A percentile compares a stretch with the other conserved stretches of the same genome.
phyloP scores from a whole-genome alignment of 495 filamentous ascomycete genomes.

The Aspergillus affinis region DNA sequence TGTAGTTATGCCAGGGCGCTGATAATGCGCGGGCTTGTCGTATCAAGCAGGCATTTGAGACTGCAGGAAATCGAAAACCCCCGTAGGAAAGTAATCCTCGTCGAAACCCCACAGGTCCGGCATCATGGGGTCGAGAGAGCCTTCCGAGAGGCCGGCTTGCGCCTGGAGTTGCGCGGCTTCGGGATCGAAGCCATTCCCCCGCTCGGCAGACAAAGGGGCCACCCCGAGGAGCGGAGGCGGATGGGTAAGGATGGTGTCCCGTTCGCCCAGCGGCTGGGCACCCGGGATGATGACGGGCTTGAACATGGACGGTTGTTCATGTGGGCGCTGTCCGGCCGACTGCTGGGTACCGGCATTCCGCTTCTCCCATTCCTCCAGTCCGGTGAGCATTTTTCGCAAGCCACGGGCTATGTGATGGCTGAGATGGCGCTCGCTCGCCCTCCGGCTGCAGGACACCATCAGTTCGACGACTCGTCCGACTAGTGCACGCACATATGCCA shows the following conservation, averaged over 20 bases:
- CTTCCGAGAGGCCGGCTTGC: slow-evolving; percentile 41
- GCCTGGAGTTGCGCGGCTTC: slow-evolving; percentile 24
- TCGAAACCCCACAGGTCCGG: slow-evolving; percentile 50
- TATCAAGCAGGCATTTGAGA: slow-evolving; percentile 43
- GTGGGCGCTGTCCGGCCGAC: slow-evolving; percentile 18
- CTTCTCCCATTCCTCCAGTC: slow-evolving; percentile 49
- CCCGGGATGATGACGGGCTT: slow-evolving; percentile 42
- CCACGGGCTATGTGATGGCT: slow-evolving; percentile 54
- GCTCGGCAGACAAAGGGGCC: slow-evolving; percentile 46
- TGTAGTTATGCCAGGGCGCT: background rate
- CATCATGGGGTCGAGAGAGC: slow-evolving; percentile 50
- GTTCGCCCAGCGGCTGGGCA: slow-evolving; percentile 40
- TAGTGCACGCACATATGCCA: slow-evolving; percentile 43
- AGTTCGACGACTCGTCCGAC: slow-evolving; percentile 48
- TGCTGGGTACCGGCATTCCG: slow-evolving; percentile 28
- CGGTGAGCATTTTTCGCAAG: slow-evolving; percentile 52
- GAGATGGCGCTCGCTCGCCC: slow-evolving; percentile 53
- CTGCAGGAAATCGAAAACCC: slow-evolving; percentile 51
- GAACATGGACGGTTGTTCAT: slow-evolving; percentile 37
- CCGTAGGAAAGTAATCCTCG: slow-evolving; percentile 50
- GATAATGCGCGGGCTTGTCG: background rate
- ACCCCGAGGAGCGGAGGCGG: slow-evolving; percentile 43
- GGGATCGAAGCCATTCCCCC: slow-evolving; percentile 37
- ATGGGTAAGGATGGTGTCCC: slow-evolving; percentile 42
- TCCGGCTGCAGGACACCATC: slow-evolving; percentile 48